These are phyloP conservation scores for Septoria petroselini DNA, from an alignment of 2,329 filamentous ascomycete genomes.

Conservation along the genomic window DNA sequence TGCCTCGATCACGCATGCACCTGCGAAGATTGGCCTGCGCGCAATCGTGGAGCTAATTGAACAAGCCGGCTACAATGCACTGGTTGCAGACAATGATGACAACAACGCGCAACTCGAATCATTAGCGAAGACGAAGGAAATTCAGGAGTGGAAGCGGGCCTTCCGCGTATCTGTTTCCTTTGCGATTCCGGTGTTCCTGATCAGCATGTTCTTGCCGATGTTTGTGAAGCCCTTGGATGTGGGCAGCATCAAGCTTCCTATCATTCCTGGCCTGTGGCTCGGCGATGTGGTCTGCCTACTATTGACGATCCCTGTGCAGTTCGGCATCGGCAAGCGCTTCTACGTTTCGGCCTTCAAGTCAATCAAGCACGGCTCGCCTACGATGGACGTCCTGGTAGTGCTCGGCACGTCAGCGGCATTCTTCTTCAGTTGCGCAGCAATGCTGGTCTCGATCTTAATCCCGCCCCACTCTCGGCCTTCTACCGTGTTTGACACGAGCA, in stretches of 20 bases:
- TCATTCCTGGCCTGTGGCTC: conserved; percentile 73
- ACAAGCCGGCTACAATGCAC: conserved; percentile 77
- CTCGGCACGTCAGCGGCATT: conserved; percentile 93
- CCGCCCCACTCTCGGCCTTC: conserved; percentile 74
- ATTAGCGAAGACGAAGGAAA: conserved; percentile 91
- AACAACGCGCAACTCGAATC: conserved; percentile 97
- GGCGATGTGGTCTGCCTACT: conserved; percentile 80
- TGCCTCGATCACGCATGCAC: conserved; percentile 69
- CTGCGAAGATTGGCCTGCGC: conserved; percentile 71
- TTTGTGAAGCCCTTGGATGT: conserved; percentile 71
- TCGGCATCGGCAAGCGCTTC: conserved; percentile 91
- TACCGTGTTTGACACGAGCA: conserved; percentile 95
- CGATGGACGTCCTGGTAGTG: conserved; percentile 96
- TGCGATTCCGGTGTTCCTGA: conserved; percentile 83
- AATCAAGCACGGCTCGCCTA: conserved; percentile 82
- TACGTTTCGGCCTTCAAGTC: conserved; percentile 93
- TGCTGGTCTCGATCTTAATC: conserved; percentile 75
- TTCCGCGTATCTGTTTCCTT: conserved; percentile 77
- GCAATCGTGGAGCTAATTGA: conserved; percentile 80
- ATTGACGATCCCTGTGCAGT: conserved; percentile 90
- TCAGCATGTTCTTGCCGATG: conserved; percentile 95
- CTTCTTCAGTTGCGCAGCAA: conserved; percentile 86
- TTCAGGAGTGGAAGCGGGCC: conserved; percentile 83
- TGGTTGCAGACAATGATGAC: conserved; percentile 87
- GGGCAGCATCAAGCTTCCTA: conserved; percentile 61